Conservation (phyloP, 352 stramenopile genomes). For the Globisporangium splendens region DNA sequence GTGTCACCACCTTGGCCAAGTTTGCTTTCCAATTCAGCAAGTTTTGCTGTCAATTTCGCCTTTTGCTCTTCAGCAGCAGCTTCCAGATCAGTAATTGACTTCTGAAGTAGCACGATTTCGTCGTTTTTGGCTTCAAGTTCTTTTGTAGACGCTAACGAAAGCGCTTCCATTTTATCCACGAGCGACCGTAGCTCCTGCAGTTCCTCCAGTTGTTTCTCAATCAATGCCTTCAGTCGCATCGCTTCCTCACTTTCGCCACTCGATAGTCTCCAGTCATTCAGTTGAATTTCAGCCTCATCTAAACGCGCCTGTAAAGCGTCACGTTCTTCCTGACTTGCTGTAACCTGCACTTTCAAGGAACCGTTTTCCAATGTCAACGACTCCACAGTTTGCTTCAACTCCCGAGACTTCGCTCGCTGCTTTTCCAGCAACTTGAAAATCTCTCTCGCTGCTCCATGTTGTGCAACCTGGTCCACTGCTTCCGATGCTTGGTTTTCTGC, state of each 20-base stretch:
- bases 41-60: constrained; percentile 31
- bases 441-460: not conserved
- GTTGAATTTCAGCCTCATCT: not conserved
- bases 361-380: not conserved
- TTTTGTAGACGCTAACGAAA: not conserved
- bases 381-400: not conserved
- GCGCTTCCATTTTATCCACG: constrained; percentile 5
- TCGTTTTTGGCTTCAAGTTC: constrained; percentile 23
- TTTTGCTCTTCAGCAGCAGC: constrained; percentile 23
- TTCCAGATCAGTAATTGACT: constrained; percentile 23
- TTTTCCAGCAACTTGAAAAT: constrained; percentile 2
- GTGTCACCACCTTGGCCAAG: constrained; percentile 28
- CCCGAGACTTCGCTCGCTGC: not conserved
- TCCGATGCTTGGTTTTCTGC: no score
- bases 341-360: not conserved
- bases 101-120: constrained; percentile 25
- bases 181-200: constrained; percentile 7
- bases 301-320: not conserved
- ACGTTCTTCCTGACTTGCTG: not conserved
- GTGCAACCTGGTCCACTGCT: no score
- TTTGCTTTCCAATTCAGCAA: constrained; percentile 53
- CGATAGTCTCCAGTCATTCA: not conserved
- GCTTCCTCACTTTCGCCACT: not conserved
- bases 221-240: not conserved
- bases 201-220: constrained; percentile 4